Conservation (phyloP, 1,284 basidiomycete species). For the Sphaerobolus stellatus region DNA sequence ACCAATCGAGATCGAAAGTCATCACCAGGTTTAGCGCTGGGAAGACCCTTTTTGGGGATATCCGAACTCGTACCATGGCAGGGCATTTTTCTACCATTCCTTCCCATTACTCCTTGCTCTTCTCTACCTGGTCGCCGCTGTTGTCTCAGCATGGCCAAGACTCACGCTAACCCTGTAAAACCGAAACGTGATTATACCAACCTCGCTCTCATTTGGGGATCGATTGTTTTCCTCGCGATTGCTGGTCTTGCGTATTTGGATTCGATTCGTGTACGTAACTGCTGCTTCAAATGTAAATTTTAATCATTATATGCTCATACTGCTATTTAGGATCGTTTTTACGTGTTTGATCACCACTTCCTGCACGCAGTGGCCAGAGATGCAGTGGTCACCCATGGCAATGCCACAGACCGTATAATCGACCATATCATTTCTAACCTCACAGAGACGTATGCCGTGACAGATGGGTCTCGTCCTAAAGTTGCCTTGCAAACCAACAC, state of each 20-base stretch:
- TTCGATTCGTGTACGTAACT: conserved; percentile 49
- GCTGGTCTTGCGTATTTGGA: conserved; percentile 52
- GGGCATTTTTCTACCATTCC: neutral
- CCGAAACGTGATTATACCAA: conserved; percentile 5
- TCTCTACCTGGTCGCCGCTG: neutral
- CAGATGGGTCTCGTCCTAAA: conserved; percentile 26
- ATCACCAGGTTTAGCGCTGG: neutral
- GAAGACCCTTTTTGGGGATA: neutral
- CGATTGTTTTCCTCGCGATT: conserved; percentile 20
- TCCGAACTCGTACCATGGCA: neutral
- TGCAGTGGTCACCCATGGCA: conserved; percentile 63
- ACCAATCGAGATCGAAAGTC: neutral
- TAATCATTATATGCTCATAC: conserved; percentile 35
- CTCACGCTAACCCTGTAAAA: neutral
- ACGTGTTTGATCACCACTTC: conserved; percentile 66
- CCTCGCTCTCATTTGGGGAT: conserved; percentile 7
- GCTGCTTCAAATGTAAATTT: conserved; percentile 26
- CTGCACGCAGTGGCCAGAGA: conserved; percentile 69
- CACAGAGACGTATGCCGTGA: conserved; percentile 60
- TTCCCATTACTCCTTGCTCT: neutral
- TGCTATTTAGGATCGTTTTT: conserved; percentile 49
- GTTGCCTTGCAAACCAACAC: conserved; percentile 63
- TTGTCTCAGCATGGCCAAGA: neutral
- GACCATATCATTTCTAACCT: conserved; percentile 76
- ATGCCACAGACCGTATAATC: conserved; percentile 70